phyloP scores from a whole-genome alignment of 352 stramenopile species.

The Globisporangium canariense region DNA sequence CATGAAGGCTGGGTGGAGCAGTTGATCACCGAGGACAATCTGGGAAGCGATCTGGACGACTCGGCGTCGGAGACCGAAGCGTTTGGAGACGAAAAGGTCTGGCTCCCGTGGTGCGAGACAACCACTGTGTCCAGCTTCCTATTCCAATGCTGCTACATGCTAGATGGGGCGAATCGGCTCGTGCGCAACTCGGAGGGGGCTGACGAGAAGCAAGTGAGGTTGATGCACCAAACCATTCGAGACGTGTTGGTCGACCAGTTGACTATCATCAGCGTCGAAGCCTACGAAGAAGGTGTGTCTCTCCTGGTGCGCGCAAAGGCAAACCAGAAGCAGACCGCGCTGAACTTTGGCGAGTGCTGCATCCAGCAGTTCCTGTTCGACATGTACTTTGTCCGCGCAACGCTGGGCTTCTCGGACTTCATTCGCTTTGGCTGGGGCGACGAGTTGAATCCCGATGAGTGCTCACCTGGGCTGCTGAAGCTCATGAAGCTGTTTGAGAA shows the following conservation, averaged over 20 bases:
- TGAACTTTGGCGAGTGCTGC: constrained; percentile 85
- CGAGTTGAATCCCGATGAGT: constrained; percentile 58
- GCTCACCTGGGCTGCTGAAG: constrained; percentile 45
- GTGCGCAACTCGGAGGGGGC: constrained; percentile 40
- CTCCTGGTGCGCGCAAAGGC: constrained; percentile 53
- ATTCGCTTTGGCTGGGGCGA: constrained; percentile 87
- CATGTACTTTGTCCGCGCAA: constrained; percentile 87
- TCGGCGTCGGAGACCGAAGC: constrained; percentile 39
- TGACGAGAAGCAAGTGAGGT: constrained; percentile 38
- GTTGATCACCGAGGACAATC: constrained; percentile 46
- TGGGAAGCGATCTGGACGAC: constrained; percentile 33
- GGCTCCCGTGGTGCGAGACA: constrained; percentile 83
- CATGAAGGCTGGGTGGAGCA: constrained; percentile 80
- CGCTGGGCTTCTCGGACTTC: constrained; percentile 82
- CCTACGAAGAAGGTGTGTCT: constrained; percentile 66
- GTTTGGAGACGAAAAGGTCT: constrained; percentile 71
- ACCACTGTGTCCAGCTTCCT: constrained; percentile 80
- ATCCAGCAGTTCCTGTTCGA: constrained; percentile 87
- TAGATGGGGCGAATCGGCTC: constrained; percentile 78
- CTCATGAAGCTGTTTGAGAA: constrained; percentile 67
- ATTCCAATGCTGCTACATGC: constrained; percentile 77
- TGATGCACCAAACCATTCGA: constrained; percentile 68
- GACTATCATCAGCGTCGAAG: constrained; percentile 66
- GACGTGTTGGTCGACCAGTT: constrained; percentile 74
- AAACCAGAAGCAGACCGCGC: constrained; percentile 36